Evolutionary conservation across 129 eudicot species (phyloP).

Genomic region (Scalesia atractyloides): DNA sequence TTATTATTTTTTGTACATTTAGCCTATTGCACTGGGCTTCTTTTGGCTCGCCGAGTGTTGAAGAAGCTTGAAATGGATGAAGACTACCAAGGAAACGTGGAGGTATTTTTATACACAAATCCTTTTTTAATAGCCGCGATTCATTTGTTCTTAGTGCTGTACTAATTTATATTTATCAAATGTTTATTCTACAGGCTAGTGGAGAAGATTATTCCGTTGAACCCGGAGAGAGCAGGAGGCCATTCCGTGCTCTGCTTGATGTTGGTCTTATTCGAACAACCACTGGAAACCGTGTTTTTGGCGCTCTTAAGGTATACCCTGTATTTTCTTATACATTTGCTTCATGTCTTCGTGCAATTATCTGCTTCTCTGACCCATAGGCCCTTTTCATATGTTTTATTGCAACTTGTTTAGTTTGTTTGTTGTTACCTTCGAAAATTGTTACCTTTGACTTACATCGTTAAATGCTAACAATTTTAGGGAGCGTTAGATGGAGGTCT

Average conservation of each 20-base stretch:
- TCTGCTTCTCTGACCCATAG: too few species aligned
- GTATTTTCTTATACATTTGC: too few species aligned
- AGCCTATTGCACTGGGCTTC: constrained; percentile 89
- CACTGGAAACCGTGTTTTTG: constrained; percentile 15
- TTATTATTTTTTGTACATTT: not conserved
- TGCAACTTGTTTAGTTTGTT: too few species aligned
- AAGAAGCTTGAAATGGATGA: constrained; percentile 64
- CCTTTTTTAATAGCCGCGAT: not conserved
- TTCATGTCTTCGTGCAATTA: too few species aligned
- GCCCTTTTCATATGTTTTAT: too few species aligned
- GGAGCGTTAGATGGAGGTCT: constrained; percentile 93
- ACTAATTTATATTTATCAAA: not conserved
- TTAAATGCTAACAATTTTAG: not conserved
- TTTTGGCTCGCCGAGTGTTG: constrained; percentile 65
- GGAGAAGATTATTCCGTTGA: constrained; percentile 89
- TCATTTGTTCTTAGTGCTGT: not conserved
- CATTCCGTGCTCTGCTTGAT: constrained; percentile 49
- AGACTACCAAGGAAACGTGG: constrained; percentile 37
- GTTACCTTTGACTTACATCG: not conserved
- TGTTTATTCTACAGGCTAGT: constrained; percentile 45
- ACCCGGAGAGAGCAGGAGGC: constrained; percentile 73
- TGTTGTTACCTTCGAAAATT: not conserved
- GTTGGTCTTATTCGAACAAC: constrained; percentile 27
- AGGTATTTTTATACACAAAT: constrained; percentile 27
- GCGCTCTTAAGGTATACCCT: not conserved